Evolutionary conservation across 2,329 filamentous ascomycete genomes (phyloP).

Genomic region (Raffaelea arxii): DNA sequence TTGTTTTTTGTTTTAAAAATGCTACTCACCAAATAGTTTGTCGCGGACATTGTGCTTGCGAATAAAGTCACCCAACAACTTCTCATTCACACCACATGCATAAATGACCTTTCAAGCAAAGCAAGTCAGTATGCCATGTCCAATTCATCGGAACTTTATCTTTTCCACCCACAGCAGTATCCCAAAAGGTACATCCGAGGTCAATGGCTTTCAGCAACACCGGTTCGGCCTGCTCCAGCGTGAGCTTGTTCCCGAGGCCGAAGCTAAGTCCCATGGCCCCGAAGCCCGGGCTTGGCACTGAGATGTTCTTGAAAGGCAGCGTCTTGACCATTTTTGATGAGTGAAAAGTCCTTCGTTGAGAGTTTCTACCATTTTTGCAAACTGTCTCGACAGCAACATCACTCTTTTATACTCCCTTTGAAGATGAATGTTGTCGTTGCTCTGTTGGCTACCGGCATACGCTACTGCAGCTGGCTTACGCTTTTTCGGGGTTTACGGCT

Average conservation of each 20-base stretch:
- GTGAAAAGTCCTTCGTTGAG: too few species aligned
- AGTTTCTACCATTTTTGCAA: too few species aligned
- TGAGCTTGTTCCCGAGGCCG: constrained; percentile 2
- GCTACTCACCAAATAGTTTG: not conserved
- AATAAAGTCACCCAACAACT: constrained; percentile 2
- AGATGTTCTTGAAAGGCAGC: constrained; percentile 26
- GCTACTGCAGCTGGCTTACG: too few species aligned
- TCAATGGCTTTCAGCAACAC: constrained; percentile 9
- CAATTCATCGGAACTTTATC: not conserved
- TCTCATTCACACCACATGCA: constrained; percentile 1
- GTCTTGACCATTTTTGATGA: constrained; percentile 33
- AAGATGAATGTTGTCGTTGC: too few species aligned
- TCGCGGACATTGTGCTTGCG: constrained; percentile 2
- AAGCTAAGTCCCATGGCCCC: constrained; percentile 33
- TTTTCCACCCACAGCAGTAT: constrained; percentile 1
- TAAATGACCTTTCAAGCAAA: not conserved
- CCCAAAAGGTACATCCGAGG: constrained; percentile 10
- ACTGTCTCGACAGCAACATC: too few species aligned
- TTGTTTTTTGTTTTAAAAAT: not conserved
- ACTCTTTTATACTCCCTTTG: too few species aligned
- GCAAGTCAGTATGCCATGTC: not conserved
- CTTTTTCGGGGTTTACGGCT: too few species aligned
- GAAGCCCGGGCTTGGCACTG: constrained; percentile 33
- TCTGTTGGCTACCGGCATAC: too few species aligned
- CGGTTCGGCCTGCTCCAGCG: constrained; percentile 5